phyloP scores from a whole-genome alignment of 441 rosid species.

The Gossypium schwendimanii region DNA sequence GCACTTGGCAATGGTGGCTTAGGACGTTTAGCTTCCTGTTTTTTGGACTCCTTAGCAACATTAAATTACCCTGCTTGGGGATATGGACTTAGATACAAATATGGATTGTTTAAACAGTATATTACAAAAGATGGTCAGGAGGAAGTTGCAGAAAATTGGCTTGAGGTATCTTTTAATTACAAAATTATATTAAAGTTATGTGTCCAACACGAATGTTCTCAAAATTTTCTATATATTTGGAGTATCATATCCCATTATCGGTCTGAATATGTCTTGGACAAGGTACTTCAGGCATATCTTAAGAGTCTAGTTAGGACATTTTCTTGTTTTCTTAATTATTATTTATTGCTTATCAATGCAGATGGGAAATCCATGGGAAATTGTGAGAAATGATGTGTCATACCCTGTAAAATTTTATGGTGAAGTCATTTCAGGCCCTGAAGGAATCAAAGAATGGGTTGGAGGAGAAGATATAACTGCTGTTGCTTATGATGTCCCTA shows the following conservation, averaged over 20 bases:
- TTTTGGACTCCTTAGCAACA: conserved; percentile 88
- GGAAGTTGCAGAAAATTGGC: conserved; percentile 96
- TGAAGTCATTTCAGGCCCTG: conserved; percentile 61
- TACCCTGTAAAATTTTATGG: conserved; percentile 86
- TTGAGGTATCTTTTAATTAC: conserved; percentile 50
- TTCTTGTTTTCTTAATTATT: not conserved
- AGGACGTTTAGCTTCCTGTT: conserved; percentile 95
- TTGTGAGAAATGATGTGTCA: conserved; percentile 68
- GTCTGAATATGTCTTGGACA: not conserved
- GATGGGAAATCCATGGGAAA: conserved; percentile 98
- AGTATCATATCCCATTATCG: not conserved
- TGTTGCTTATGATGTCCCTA: conserved; percentile 84
- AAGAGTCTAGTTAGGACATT: not conserved
- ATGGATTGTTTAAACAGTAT: conserved; percentile 78
- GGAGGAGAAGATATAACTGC: conserved; percentile 86
- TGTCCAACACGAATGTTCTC: not conserved
- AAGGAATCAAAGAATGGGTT: conserved; percentile 74
- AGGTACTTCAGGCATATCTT: not conserved
- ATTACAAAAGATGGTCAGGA: conserved; percentile 90
- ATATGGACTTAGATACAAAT: conserved; percentile 86
- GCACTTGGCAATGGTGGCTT: conserved; percentile 98
- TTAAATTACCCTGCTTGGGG: conserved; percentile 96
- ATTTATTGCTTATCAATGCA: conserved; percentile 26
- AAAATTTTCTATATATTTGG: not conserved
- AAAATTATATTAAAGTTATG: not conserved